Evolutionary conservation across 2,329 filamentous ascomycete species (phyloP).

Genomic region (Thielaviopsis euricoi): DNA sequence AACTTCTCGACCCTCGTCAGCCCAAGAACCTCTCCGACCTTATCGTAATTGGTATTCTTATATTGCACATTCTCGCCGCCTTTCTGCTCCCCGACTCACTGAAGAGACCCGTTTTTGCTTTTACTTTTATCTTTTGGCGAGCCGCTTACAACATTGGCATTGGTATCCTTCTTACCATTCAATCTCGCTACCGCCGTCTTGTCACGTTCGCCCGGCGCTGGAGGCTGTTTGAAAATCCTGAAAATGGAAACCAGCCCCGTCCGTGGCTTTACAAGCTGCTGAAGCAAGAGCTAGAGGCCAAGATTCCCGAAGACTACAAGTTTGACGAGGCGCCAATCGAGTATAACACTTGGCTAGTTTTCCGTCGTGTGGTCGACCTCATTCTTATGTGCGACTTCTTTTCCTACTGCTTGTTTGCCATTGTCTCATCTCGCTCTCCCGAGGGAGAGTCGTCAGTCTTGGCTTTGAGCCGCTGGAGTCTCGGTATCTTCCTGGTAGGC

Average conservation of each 20-base stretch:
- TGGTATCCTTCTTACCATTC: conserved; percentile 70
- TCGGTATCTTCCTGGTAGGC: conserved; percentile 61
- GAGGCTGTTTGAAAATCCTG: conserved; percentile 69
- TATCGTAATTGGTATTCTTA: conserved; percentile 63
- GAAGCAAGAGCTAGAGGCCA: conserved; percentile 81
- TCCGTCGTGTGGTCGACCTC: conserved; percentile 85
- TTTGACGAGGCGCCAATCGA: conserved; percentile 88
- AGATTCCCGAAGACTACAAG: conserved; percentile 84
- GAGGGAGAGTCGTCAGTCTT: conserved; percentile 52
- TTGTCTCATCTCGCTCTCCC: conserved; percentile 68
- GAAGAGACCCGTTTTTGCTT: conserved; percentile 63
- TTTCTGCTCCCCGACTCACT: conserved; percentile 53
- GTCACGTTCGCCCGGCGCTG: conserved; percentile 77
- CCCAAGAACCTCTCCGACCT: conserved; percentile 88
- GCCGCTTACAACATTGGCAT: conserved; percentile 88
- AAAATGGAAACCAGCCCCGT: conserved; percentile 64
- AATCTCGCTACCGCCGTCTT: conserved; percentile 76
- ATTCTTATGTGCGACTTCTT: conserved; percentile 98
- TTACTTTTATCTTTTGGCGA: conserved; percentile 83
- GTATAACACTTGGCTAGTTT: conserved; percentile 98
- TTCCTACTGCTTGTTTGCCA: conserved; percentile 89
- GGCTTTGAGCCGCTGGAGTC: conserved; percentile 57
- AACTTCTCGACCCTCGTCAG: conserved; percentile 83
- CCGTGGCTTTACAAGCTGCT: conserved; percentile 70
- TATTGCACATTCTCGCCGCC: conserved; percentile 54